Percentiles rank a stretch among this genome's conserved stretches.
These are phyloP conservation scores for Ophiostoma montium DNA, from an alignment of 2,329 filamentous ascomycete species.

Conservation along the genomic window DNA sequence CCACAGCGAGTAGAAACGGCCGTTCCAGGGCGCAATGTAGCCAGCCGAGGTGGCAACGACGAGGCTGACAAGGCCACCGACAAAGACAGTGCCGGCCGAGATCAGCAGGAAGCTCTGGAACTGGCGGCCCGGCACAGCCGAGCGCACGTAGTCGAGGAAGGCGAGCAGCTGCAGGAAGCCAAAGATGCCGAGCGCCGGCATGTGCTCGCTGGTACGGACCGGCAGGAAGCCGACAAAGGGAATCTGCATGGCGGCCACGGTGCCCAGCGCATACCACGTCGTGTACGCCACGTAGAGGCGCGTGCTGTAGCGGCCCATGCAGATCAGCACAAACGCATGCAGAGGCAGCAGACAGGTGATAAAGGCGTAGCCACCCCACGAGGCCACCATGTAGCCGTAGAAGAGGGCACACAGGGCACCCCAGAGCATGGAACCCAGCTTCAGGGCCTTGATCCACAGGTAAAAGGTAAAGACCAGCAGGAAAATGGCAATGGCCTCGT, in stretches of 20 bases:
- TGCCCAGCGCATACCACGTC: conserved; percentile 94
- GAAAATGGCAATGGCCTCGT: conserved; percentile 99
- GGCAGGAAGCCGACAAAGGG: conserved; percentile 96
- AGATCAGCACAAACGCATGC: conserved; percentile 84
- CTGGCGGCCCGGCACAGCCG: conserved; percentile 80
- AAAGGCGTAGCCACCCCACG: conserved; percentile 99
- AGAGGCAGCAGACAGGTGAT: conserved; percentile 95
- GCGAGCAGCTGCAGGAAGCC: conserved; percentile 87
- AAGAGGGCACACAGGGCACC: conserved; percentile 86
- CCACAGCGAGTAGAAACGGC: conserved; percentile 98
- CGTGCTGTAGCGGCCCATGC: conserved; percentile 93
- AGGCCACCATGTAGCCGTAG: conserved; percentile 99
- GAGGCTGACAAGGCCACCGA: conserved; percentile 65
- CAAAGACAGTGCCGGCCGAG: conserved; percentile 60
- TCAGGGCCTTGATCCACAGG: conserved; percentile 97
- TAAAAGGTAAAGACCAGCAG: conserved; percentile 96
- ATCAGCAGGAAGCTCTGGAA: conserved; percentile 81
- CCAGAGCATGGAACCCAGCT: conserved; percentile 94
- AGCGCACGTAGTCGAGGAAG: conserved; percentile 79
- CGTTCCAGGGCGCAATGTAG: conserved; percentile 92
- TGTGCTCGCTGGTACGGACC: conserved; percentile 94
- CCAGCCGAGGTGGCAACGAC: conserved; percentile 69
- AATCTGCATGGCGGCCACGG: conserved; percentile 96
- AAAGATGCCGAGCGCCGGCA: conserved; percentile 91
- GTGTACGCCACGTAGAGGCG: conserved; percentile 93